Evolutionary conservation across 129 eudicot species (phyloP).

Genomic region (Rutidosis leptorrhynchoides): DNA sequence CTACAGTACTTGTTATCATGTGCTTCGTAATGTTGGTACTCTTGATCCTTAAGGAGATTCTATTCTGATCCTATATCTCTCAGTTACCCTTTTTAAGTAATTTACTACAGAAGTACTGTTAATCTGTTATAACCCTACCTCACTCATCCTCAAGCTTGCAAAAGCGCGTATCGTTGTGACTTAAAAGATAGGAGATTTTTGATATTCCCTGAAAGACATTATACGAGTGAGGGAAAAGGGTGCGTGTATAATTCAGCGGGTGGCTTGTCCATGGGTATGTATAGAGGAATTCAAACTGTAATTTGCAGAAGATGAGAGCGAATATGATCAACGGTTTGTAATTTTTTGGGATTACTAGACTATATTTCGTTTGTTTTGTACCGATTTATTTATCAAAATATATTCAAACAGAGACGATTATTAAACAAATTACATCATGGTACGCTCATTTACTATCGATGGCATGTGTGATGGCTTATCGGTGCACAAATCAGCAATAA

Average conservation of each 20-base stretch:
- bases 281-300: slow-evolving; percentile 32
- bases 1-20: slow-evolving; percentile 69
- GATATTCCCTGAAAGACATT: slow-evolving; percentile 9
- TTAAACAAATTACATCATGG: not conserved
- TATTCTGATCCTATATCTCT: slow-evolving; percentile 35
- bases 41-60: slow-evolving; percentile 62
- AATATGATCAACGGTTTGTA: slow-evolving; percentile 18
- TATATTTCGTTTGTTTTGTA: slow-evolving; percentile 26
- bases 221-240: slow-evolving; percentile 18
- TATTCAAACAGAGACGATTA: slow-evolving; percentile 2
- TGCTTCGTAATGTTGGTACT: slow-evolving; percentile 80
- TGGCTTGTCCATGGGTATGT: slow-evolving; percentile 29
- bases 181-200: slow-evolving; percentile 19
- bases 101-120: slow-evolving; percentile 21
- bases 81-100: not conserved
- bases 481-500: too few relatives aligned
- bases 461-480: not conserved
- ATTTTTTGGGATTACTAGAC: slow-evolving; percentile 13
- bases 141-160: slow-evolving; percentile 12
- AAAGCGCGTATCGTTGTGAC: slow-evolving; percentile 2
- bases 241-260: slow-evolving; percentile 23
- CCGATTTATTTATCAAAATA: slow-evolving; percentile 26
- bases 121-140: slow-evolving; percentile 23
- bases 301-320: slow-evolving; percentile 10
- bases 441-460: not conserved